Percentiles rank a stretch among this genome's conserved stretches.
phyloP scores from a whole-genome alignment of 2,329 filamentous ascomycete genomes.

The Colletotrichum cordylinicola region DNA sequence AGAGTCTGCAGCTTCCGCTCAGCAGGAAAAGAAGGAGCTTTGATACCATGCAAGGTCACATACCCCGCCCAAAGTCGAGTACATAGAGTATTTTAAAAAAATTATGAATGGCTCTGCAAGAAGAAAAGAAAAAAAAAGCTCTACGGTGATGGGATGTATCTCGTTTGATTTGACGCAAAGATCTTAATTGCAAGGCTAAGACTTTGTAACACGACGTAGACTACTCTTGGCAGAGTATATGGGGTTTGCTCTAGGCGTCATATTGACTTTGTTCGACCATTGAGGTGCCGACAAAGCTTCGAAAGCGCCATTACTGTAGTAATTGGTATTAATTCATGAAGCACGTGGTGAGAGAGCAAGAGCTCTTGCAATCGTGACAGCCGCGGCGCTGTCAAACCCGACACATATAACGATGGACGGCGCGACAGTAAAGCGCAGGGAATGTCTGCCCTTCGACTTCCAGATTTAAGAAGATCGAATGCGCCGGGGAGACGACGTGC shows the following conservation, averaged over 20 bases:
- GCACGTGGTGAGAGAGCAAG: neutral
- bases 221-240: conserved; percentile 86
- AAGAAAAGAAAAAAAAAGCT: neutral
- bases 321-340: neutral
- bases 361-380: neutral
- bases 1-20: conserved; percentile 23
- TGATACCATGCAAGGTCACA: conserved; percentile 28
- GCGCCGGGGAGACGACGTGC: neutral
- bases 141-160: conserved; percentile 61
- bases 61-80: neutral
- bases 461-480: neutral
- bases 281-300: conserved; percentile 69
- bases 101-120: neutral
- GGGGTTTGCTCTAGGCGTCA: conserved; percentile 79
- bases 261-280: conserved; percentile 83
- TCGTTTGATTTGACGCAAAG: conserved; percentile 84
- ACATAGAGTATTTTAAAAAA: neutral
- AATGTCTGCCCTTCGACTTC: neutral
- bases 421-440: neutral
- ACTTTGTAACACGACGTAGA: conserved; percentile 94
- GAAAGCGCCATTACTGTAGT: conserved; percentile 71
- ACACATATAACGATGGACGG: neutral
- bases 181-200: conserved; percentile 77
- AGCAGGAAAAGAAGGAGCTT: conserved; percentile 57
- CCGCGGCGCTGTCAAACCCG: neutral